A percentile compares a stretch with the other conserved stretches of the same genome.
Evolutionary conservation across 768 basidiomycete species (phyloP).

Genomic region (Bullera alba): DNA sequence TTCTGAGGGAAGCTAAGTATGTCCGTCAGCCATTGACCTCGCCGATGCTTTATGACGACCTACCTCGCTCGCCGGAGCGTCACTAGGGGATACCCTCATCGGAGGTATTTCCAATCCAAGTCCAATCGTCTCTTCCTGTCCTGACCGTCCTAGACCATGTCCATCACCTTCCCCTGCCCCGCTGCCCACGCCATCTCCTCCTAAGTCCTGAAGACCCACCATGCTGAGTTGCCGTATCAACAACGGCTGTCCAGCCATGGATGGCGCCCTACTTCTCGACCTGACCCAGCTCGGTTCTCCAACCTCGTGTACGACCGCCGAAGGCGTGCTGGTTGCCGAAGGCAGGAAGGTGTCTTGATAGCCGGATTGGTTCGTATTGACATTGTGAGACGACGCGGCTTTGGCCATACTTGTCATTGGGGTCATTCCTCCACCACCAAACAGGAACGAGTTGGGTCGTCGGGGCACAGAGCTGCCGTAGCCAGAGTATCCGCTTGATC

Average conservation of each 20-base stretch:
- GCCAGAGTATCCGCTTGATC: constrained; percentile 21
- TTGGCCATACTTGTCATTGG: constrained; percentile 11
- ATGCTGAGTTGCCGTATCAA: constrained; percentile 24
- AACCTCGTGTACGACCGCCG: not conserved
- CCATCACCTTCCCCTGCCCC: constrained; percentile 5
- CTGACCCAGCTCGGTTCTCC: not conserved
- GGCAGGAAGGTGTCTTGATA: too few species aligned
- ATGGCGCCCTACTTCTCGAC: not conserved
- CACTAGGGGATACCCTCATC: constrained; percentile 34
- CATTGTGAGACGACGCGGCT: not conserved
- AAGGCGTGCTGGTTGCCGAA: too few species aligned
- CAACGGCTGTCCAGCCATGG: constrained; percentile 6
- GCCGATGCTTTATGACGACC: too few species aligned
- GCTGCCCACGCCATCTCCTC: constrained; percentile 1
- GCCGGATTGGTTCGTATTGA: not conserved
- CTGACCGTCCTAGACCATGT: not conserved
- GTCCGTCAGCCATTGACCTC: too few species aligned
- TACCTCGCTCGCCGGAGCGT: constrained; percentile 37
- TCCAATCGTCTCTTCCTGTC: constrained; percentile 2
- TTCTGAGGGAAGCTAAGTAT: too few species aligned
- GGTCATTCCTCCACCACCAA: constrained; percentile 36
- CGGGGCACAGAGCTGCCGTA: constrained; percentile 5
- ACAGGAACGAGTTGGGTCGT: constrained; percentile 33
- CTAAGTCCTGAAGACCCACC: constrained; percentile 15
- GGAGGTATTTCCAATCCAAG: constrained; percentile 17